A percentile compares a stretch with the other conserved stretches of the same genome.
Evolutionary conservation across 768 basidiomycete species (phyloP).

Genomic region (Mycena floridula): DNA sequence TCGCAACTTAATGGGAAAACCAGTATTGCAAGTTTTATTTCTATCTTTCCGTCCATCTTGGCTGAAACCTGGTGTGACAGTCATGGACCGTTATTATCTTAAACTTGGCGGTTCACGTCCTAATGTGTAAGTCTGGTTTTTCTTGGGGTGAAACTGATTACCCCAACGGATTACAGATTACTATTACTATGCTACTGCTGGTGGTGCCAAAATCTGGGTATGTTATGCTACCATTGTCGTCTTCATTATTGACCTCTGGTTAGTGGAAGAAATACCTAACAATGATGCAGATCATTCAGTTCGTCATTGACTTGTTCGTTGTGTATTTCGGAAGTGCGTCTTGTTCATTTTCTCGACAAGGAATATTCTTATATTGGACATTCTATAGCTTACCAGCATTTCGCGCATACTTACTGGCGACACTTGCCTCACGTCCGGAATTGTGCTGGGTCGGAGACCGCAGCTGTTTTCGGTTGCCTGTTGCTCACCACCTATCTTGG

Average conservation of each 20-base stretch:
- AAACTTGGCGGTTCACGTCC: constrained; percentile 89
- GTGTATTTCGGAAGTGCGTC: constrained; percentile 94
- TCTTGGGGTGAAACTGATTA: constrained; percentile 1
- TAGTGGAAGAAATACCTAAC: constrained; percentile 99
- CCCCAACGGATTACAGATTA: constrained; percentile 56
- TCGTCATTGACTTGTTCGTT: constrained; percentile 83
- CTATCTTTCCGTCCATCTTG: too few relatives aligned
- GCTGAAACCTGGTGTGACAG: too few relatives aligned
- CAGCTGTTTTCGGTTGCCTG: constrained; percentile 85
- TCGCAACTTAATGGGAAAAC: constrained; percentile 93
- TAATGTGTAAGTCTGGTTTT: constrained; percentile 79
- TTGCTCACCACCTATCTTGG: constrained; percentile 87
- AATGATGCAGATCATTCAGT: constrained; percentile 94
- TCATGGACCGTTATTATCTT: constrained; percentile 94
- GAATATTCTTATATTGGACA: constrained; percentile 2
- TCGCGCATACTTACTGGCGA: constrained; percentile 56
- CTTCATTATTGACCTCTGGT: constrained; percentile 2
- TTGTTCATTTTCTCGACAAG: not conserved
- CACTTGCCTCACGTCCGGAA: constrained; percentile 65
- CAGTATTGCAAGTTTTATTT: constrained; percentile 64
- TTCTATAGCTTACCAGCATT: constrained; percentile 71
- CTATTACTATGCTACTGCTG: constrained; percentile 98
- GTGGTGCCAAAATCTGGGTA: constrained; percentile 96
- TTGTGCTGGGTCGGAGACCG: constrained; percentile 85
- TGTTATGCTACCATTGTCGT: constrained; percentile 15